Percentiles rank a stretch among this genome's conserved stretches.
Conservation (phyloP, 148 eudicot genomes). For the Talinum fruticosum region DNA sequence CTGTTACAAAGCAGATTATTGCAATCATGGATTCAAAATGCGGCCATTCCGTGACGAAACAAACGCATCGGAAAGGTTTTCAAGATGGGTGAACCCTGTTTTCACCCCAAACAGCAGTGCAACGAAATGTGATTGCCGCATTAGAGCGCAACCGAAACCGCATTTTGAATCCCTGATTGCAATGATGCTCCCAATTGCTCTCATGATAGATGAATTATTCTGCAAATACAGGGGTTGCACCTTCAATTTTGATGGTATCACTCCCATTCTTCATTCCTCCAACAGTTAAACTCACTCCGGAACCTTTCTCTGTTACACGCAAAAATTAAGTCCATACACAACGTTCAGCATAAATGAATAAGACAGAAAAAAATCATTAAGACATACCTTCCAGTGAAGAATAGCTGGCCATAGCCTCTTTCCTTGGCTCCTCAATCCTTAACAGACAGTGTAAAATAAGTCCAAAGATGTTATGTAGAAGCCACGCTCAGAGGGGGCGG, state of each 20-base stretch:
- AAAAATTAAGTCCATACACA: not conserved
- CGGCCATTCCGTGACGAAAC: too few relatives aligned
- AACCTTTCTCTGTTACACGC: slow-evolving; percentile 34
- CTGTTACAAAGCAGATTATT: too few relatives aligned
- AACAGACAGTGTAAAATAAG: slow-evolving; percentile 22
- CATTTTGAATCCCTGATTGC: too few relatives aligned
- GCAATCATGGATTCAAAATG: too few relatives aligned
- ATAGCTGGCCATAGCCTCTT: slow-evolving; percentile 48
- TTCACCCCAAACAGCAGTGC: too few relatives aligned
- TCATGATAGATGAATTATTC: slow-evolving; percentile 2
- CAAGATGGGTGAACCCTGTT: too few relatives aligned
- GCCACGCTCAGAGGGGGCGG: not conserved
- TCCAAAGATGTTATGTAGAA: slow-evolving; percentile 17
- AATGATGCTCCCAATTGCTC: not conserved
- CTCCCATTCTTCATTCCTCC: slow-evolving; percentile 42
- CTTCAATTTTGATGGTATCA: slow-evolving; percentile 72
- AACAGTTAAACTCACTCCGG: slow-evolving; percentile 38
- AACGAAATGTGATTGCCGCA: too few relatives aligned
- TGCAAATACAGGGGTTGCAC: slow-evolving; percentile 27
- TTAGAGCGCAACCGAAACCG: too few relatives aligned
- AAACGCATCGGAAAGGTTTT: too few relatives aligned
- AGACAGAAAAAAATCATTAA: not conserved
- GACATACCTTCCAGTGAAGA: slow-evolving; percentile 39
- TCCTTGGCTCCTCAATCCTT: slow-evolving; percentile 73
- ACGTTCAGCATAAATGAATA: not conserved